Evolutionary conservation across 495 filamentous ascomycete species (phyloP).

Genomic region (Usnea hakonensis): DNA sequence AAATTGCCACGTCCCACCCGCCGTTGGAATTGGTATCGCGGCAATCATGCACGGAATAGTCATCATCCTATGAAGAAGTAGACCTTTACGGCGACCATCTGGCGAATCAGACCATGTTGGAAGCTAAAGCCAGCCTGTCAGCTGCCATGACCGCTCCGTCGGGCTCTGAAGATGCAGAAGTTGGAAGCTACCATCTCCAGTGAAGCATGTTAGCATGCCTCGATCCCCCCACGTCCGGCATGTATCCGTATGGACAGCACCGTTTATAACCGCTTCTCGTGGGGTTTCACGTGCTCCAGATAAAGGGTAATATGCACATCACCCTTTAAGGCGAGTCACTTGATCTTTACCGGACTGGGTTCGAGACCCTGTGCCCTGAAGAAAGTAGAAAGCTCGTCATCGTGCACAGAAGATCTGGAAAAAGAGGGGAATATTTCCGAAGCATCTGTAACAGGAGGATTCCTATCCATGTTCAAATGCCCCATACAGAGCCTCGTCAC

Average conservation of each 20-base stretch:
- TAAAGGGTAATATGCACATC: background rate
- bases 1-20: background rate
- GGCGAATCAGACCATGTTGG: slow-evolving; percentile 2
- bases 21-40: background rate
- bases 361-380: background rate
- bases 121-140: slow-evolving; percentile 4
- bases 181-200: slow-evolving; percentile 4
- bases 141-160: slow-evolving; percentile 1
- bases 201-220: background rate
- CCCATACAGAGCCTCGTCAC: background rate
- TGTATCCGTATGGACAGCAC: background rate
- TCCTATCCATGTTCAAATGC: background rate
- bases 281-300: background rate
- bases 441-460: background rate
- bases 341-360: background rate
- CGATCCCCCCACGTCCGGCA: slow-evolving; percentile 4
- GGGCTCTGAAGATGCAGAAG: slow-evolving; percentile 6
- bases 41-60: background rate
- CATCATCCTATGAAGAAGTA: background rate
- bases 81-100: background rate
- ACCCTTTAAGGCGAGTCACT: background rate
- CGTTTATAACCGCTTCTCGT: background rate
- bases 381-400: background rate
- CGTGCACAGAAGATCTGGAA: background rate
- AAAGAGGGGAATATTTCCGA: background rate